phyloP scores from a whole-genome alignment of 257 asterid species.

The Petrea volubilis region DNA sequence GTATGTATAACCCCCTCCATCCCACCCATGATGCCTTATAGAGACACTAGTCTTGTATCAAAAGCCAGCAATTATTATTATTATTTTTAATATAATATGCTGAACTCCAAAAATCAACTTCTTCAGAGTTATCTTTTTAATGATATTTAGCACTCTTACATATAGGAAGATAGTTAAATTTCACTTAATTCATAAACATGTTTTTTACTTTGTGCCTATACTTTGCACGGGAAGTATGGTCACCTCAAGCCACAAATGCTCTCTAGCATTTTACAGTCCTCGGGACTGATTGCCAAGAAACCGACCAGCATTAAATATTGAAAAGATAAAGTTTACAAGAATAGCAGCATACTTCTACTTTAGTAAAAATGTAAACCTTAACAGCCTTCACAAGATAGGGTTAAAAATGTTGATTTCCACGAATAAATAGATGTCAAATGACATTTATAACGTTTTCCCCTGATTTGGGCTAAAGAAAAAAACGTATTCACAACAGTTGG shows the following conservation, averaged over 20 bases:
- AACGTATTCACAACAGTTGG: not conserved
- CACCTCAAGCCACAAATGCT: not conserved
- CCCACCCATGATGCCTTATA: not conserved
- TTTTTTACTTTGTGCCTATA: not conserved
- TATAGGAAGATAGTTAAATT: not conserved
- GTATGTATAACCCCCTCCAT: not conserved
- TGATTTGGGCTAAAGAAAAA: not conserved
- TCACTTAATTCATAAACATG: not conserved
- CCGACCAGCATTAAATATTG: too few relatives aligned
- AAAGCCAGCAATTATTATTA: not conserved
- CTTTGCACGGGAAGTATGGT: not conserved
- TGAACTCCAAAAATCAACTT: not conserved
- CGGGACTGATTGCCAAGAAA: too few relatives aligned
- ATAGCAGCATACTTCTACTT: not conserved
- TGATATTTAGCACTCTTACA: not conserved
- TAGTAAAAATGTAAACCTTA: not conserved
- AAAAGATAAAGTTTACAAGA: not conserved
- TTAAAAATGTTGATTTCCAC: not conserved
- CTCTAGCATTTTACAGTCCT: not conserved
- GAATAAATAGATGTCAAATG: not conserved
- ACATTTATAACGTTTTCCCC: not conserved
- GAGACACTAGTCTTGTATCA: not conserved
- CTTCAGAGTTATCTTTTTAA: not conserved
- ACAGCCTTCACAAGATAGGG: not conserved
- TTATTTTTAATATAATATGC: not conserved